Evolutionary conservation across 2,329 filamentous ascomycete genomes (phyloP), one percentile per base, ranked within the genome.

Genomic region (Zasmidium citrigriseum): DNA sequence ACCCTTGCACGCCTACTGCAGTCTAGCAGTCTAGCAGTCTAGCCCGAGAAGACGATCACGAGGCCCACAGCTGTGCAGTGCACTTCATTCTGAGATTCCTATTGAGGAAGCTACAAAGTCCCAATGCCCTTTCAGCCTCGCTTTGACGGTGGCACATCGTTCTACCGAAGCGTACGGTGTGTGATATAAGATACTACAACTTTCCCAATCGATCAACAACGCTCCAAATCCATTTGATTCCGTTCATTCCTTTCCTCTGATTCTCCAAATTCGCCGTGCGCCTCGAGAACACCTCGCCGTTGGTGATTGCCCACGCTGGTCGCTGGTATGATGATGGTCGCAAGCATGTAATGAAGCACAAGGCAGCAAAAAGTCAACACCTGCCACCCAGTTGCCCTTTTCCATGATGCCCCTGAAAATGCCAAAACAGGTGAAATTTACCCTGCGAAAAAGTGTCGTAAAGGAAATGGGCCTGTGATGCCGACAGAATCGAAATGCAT

Each of bases 381-480:
- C 16, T n/a, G 34, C 34, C 34, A 41, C 34, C 34, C 34, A 41
- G 16, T 9, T n/a, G 34, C 34, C 34, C 18, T 41, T 41, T 41
- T 9, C 34, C 34, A n/a, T 41, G 34, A 41, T 41, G 34, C 34
- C 16, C 7, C 34, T n/a, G 12, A 41, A n/a, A 41, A 41, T 41
- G 34, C 34, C 34, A 41, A 41, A 16, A 41, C 34, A 41, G 34
- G 34, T 4, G 34, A 41, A 41, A 41, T 41, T 4, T 41, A 16
- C 34, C 34, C 34, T n/a, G 5, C 4, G 7, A 4, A n/a, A 41
- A 41, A 41, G 18, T 16, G 34, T 41, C 34, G 34, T 41, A 41
- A 10, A 11, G 4, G 34, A 41, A 41, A 48, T 24, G 4, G 52
- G 44, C 41, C 52, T 55, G 52, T 55, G 45, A 46, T 48, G 45